These are phyloP conservation scores for Agastache rugosa DNA, from an alignment of 257 asterid species.

Conservation along the genomic window DNA sequence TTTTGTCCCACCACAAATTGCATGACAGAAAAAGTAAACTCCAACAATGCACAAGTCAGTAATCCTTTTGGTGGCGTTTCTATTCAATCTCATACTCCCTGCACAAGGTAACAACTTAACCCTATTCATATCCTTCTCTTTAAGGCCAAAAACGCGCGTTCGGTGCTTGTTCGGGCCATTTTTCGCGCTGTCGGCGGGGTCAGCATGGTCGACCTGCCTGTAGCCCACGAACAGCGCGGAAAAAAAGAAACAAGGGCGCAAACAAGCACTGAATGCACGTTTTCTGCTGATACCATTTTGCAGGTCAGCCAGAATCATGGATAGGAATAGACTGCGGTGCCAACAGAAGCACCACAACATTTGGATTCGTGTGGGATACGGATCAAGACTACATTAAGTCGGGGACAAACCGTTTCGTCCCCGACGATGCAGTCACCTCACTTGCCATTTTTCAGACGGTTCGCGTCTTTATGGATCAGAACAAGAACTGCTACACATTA, in stretches of 20 bases:
- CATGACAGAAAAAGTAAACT: not conserved
- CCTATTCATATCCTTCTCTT: not conserved
- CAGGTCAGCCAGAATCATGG: constrained; percentile 24
- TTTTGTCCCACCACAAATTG: not conserved
- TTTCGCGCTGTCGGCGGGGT: too few relatives aligned
- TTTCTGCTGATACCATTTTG: not conserved
- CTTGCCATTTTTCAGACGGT: constrained; percentile 20
- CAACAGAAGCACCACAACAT: constrained; percentile 9
- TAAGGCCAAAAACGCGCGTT: too few relatives aligned
- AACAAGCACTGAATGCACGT: too few relatives aligned
- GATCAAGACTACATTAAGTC: constrained; percentile 31
- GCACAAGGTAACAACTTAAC: constrained; percentile 27
- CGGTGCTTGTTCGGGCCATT: too few relatives aligned
- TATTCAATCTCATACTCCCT: constrained; percentile 15
- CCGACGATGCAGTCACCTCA: not conserved
- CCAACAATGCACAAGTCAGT: constrained; percentile 25
- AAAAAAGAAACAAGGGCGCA: too few relatives aligned
- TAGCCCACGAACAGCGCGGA: too few relatives aligned
- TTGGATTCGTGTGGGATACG: constrained; percentile 14
- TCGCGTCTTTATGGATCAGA: constrained; percentile 29
- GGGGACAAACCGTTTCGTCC: constrained; percentile 21
- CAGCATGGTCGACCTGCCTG: too few relatives aligned
- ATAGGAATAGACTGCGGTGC: constrained; percentile 37
- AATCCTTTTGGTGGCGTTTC: not conserved
- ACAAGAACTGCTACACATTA: constrained; percentile 37